Base-by-base conservation (phyloP, 768 basidiomycete species). In the Serendipita sp. region DNA sequence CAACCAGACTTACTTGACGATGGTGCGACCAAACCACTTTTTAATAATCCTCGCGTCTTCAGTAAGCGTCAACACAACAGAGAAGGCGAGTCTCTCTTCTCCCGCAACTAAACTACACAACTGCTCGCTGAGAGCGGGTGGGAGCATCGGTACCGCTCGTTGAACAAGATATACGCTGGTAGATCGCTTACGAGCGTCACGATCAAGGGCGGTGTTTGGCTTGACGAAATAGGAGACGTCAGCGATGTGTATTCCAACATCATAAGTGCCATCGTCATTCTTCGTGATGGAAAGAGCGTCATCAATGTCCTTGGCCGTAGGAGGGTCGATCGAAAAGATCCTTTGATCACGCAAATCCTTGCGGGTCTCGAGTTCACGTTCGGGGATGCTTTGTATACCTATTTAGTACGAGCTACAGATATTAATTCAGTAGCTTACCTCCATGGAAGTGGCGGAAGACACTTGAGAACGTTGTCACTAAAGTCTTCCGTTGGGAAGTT, bases 401-500 rank as follows among this genome's bases (percentile, higher is more conserved):
- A 63, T 74, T 15, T 15, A 48, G 7, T 5, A n/a, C 32, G 0
- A 8, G 36, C 56, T 10, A 32, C 30, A 11, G 23, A 36, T 10
- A 30, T n/a, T 8, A 23, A 52, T n/a, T 8, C 8, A 52, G 63
- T 23, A 23, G 79, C 87, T 76, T 72, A 91, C 87, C 80, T 83
- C 93, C 93, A 99, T 13, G 96, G 96, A 67, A 89, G 81, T 28
- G 96, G 96, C 56, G 96, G 96, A 30, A 98, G 76, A 72, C 96
- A 98, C 74, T 98, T 97, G 68, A 92, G 72, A 28, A 97, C 93
- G 70, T 89, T 89, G 54, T 99, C 96, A 7, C 86, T 83, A 75
- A 99, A 99, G 68, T 98, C 96, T 74, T 95, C 93, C 0, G 91
- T 89, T 1, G 95, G 91, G 85, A 97, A 97, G 76, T 97, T 97